Percentiles rank a stretch among this genome's conserved stretches.
These are phyloP conservation scores for Botrytis deweyae DNA, from an alignment of 2,329 filamentous ascomycete species.

Conservation along the genomic window DNA sequence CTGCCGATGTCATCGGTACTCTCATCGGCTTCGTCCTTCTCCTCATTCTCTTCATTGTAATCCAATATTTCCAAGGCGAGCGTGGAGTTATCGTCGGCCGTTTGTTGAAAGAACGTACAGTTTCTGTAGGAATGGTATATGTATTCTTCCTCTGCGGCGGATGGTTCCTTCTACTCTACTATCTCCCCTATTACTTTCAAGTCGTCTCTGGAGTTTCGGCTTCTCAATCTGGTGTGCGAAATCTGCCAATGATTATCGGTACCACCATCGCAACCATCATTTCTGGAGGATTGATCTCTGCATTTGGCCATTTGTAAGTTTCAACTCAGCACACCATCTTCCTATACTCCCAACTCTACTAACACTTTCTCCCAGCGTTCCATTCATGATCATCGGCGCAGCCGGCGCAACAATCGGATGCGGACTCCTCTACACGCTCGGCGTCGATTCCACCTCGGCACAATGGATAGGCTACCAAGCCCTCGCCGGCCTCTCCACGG, in stretches of 20 bases:
- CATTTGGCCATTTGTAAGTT: constrained; percentile 38
- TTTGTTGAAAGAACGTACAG: constrained; percentile 45
- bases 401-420: constrained; percentile 42
- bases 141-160: constrained; percentile 46
- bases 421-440: constrained; percentile 57
- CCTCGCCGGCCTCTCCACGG: constrained; percentile 55
- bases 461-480: constrained; percentile 61
- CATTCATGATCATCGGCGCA: constrained; percentile 39
- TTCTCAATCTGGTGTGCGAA: constrained; percentile 40
- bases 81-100: constrained; percentile 51
- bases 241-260: constrained; percentile 42
- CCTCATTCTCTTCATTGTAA: constrained; percentile 40
- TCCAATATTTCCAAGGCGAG: constrained; percentile 47
- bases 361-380: constrained; percentile 31
- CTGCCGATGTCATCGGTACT: constrained; percentile 45
- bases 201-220: constrained; percentile 40
- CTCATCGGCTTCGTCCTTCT: constrained; percentile 43
- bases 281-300: constrained; percentile 39
- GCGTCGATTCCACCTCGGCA: constrained; percentile 46
- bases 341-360: not conserved
- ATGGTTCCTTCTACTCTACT: constrained; percentile 49
- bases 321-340: not conserved
- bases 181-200: constrained; percentile 54
- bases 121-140: constrained; percentile 46
- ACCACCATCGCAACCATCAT: constrained; percentile 40